Evolutionary conservation across 352 stramenopile genomes (phyloP).

Genomic region (Globisporangium apiculatum): DNA sequence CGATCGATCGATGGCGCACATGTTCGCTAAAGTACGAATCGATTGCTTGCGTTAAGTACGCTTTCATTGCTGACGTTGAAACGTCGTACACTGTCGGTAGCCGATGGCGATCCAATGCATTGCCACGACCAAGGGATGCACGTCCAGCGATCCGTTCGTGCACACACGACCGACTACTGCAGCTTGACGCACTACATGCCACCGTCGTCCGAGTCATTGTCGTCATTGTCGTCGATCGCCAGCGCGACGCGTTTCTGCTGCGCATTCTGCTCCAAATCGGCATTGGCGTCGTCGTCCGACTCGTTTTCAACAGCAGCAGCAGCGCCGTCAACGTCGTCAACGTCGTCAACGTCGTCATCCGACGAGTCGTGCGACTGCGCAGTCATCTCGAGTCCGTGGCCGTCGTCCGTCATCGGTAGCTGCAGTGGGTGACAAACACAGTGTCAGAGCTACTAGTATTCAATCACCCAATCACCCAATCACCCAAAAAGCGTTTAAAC

Average conservation of each 20-base stretch:
- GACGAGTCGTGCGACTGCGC: conserved; percentile 42
- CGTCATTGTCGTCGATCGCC: conserved; percentile 40
- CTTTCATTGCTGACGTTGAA: too few relatives aligned
- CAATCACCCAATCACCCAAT: not conserved
- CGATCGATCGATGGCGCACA: too few relatives aligned
- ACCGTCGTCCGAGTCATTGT: not conserved
- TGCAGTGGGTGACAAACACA: conserved; percentile 14
- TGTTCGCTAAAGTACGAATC: too few relatives aligned
- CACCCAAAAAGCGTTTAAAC: conserved; percentile 2
- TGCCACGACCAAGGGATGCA: too few relatives aligned
- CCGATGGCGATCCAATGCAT: not conserved
- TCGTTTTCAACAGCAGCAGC: conserved; percentile 8
- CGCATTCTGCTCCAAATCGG: conserved; percentile 21
- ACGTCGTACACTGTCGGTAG: too few relatives aligned
- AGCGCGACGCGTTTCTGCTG: conserved; percentile 19
- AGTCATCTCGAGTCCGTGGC: conserved; percentile 53
- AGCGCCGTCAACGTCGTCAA: conserved; percentile 10
- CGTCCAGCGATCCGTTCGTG: too few relatives aligned
- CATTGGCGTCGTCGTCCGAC: conserved; percentile 51
- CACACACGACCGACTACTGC: not conserved
- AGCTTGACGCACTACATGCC: not conserved
- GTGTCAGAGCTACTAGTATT: too few relatives aligned
- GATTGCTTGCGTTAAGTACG: too few relatives aligned
- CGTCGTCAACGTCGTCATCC: conserved; percentile 51
- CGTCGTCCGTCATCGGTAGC: conserved; percentile 67